phyloP scores from a whole-genome alignment of 2,329 filamentous ascomycete species.

The Xylariaceae sp. region DNA sequence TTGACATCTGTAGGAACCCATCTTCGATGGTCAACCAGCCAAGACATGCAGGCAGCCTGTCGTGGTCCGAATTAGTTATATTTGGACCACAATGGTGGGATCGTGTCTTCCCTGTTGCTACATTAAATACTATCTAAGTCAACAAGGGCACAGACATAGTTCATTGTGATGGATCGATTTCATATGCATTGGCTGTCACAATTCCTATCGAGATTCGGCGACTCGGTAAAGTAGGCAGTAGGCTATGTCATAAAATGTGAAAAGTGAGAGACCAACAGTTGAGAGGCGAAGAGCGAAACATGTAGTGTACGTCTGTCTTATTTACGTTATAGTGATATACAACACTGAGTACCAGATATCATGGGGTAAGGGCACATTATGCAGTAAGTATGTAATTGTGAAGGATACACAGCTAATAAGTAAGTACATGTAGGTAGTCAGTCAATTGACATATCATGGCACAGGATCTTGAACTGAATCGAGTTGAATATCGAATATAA shows the following conservation, averaged over 20 bases:
- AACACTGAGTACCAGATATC: too few relatives aligned
- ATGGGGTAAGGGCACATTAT: too few relatives aligned
- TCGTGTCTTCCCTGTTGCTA: slow-evolving; percentile 17
- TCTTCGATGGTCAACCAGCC: slow-evolving; percentile 17
- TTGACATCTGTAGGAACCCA: slow-evolving; percentile 6
- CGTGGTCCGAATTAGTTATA: slow-evolving; percentile 16
- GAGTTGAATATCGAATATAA: not conserved
- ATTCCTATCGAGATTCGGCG: not conserved
- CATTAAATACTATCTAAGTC: not conserved
- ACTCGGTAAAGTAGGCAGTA: not conserved
- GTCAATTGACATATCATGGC: not conserved
- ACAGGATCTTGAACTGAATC: not conserved
- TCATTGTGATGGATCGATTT: not conserved
- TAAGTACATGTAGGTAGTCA: not conserved
- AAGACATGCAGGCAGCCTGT: slow-evolving; percentile 30
- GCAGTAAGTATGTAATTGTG: too few relatives aligned
- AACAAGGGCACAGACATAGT: slow-evolving; percentile 7
- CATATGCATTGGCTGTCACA: not conserved
- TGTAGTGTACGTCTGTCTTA: too few relatives aligned
- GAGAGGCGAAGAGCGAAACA: not conserved
- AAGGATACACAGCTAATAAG: too few relatives aligned
- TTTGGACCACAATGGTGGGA: slow-evolving; percentile 26
- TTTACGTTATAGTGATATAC: too few relatives aligned
- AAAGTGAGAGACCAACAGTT: not conserved
- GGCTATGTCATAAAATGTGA: too few relatives aligned